Evolutionary conservation across 306 rosid species (phyloP), one percentile per base, ranked within the genome.

Genomic region (Corylus americana): DNA sequence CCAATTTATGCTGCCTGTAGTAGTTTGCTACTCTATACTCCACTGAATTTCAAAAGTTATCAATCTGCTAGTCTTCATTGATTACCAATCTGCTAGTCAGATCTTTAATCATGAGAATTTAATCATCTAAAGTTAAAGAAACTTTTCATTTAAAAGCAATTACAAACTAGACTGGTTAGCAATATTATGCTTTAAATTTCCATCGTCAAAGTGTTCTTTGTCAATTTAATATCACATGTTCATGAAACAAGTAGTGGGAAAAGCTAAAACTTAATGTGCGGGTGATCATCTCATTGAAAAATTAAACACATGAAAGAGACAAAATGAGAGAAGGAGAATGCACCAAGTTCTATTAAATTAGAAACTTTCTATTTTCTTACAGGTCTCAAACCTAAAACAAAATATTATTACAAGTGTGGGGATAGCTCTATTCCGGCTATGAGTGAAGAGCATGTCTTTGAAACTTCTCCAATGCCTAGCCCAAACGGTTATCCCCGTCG

Each of bases 341-440:
- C 37, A 62, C 49, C 78, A 64, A 29, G 54, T 70, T 54, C 55
- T 12, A 31, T 35, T 57, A 73, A 48, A 35, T 72, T 67, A 47
- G 67, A 42, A 74, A 58, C 76, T 73, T 53, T 74, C 77, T 87
- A 74, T 83, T 76, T 62, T 85, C 64, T 61, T 88, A 79, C 78
- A 94, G 98, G 86, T 74, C 98, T 92, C 79, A 87, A 91, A 78
- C 97, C 94, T 7, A 88, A 89, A 81, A 84, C 86, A 4, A 88
- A 77, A 85, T 94, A 94, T 73, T 92, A 87, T 63, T 94, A 91
- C 84, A 91, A 84, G 74, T 92, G 98, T 79, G 98, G 98, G 73
- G 97, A 92, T 80, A 88, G 88, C 79, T 89, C 94, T 76, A 67
- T 92, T 77, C 87, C 89, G 61, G 92, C 94, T 69, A 76, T 89